Evolutionary conservation across 1,284 basidiomycete species (phyloP).

Genomic region (Boletus nobilissimus): DNA sequence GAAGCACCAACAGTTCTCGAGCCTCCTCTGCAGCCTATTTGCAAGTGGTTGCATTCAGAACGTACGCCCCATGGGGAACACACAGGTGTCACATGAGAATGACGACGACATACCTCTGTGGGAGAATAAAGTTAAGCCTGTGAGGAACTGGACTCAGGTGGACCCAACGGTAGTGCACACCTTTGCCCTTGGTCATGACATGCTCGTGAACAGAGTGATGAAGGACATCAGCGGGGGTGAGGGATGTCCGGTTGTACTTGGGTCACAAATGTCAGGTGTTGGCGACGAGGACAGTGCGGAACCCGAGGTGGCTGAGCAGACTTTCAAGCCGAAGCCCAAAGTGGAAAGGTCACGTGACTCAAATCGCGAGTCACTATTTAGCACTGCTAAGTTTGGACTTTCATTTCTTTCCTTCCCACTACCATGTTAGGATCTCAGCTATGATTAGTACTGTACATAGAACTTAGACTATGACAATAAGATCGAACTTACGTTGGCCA

Average conservation of each 20-base stretch:
- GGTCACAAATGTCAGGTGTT: too few relatives aligned
- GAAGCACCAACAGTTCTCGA: constrained; percentile 39
- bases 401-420: too few relatives aligned
- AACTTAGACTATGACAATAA: too few relatives aligned
- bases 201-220: constrained; percentile 47
- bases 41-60: not conserved
- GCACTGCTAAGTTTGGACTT: too few relatives aligned
- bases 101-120: constrained; percentile 36
- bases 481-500: too few relatives aligned
- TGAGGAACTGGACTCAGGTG: not conserved
- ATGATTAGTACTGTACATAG: too few relatives aligned
- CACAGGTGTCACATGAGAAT: not conserved
- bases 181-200: constrained; percentile 47
- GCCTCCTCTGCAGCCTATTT: constrained; percentile 43
- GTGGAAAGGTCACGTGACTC: too few relatives aligned
- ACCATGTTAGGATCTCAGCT: too few relatives aligned
- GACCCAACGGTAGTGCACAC: constrained; percentile 26
- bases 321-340: too few relatives aligned
- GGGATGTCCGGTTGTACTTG: constrained; percentile 34
- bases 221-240: constrained; percentile 44
- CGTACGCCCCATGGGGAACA: not conserved
- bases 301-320: too few relatives aligned
- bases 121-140: not conserved
- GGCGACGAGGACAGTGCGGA: too few relatives aligned
- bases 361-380: too few relatives aligned